Base-by-base conservation (phyloP, 148 eudicot genomes). In the Bassia scoparia region DNA sequence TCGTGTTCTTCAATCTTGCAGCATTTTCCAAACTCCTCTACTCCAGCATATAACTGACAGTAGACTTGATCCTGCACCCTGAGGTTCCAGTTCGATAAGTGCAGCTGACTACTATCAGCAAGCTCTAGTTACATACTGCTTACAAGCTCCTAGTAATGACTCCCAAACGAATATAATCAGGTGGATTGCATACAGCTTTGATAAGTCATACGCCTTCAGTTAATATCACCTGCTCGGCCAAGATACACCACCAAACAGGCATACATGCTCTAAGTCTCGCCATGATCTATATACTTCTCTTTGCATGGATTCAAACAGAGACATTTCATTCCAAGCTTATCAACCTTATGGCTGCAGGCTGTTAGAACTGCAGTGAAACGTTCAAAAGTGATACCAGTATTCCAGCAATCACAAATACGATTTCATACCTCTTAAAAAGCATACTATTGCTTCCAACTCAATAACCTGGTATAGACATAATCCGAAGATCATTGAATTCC, bases 401-500 rank as follows among this genome's bases (percentile, higher is more conserved):
- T 30, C 72, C 80, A 69, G 77, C 76, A 34, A 81, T 84, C 64
- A 81, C 76, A 34, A 81, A 84, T 61, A 81, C 78, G 20, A 64
- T 71, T 59, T 84, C 76, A 92, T 90, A 87, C 74, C 78, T 74
- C 24, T 72, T 61, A 68, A 90, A 93, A 58, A 87, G 91, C 33
- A n/a, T n/a, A 82, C 79, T 23, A 90, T 83, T 21, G 96, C 98
- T 82, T 90, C 83, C 83, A 24, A 54, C 58, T 67, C 88, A 88
- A 69, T 84, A 80, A 23, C 96, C 92, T 89, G 89, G 79, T 90
- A n/a, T 93, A 61, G 96, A n/a, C 92, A 43, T 84, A 93, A n/a
- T 16, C 91, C 98, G 72, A 93, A 93, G 74, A 93, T 86, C 94
- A 93, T 93, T 1, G 96, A 89, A 77, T 93, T 93, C 98, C 98